A percentile compares a stretch with the other conserved stretches of the same genome.
These are phyloP conservation scores for Hydnomerulius pinastri DNA, from an alignment of 768 basidiomycete genomes.

Conservation along the genomic window DNA sequence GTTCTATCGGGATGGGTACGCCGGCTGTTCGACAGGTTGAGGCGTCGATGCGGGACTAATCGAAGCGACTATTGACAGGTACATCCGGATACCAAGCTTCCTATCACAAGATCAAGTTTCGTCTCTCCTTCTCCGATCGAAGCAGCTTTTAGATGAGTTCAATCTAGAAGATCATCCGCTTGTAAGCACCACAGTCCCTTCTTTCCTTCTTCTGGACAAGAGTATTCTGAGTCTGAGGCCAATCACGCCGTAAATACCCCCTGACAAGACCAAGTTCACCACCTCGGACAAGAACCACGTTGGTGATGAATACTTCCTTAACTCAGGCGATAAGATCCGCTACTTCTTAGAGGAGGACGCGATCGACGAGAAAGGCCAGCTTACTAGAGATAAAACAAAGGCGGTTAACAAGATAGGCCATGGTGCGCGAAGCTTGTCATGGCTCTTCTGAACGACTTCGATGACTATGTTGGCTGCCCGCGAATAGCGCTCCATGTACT, in stretches of 20 bases:
- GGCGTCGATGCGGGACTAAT: background rate
- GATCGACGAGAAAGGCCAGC: slow-evolving; percentile 64
- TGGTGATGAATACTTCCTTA: slow-evolving; percentile 92
- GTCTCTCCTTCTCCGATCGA: slow-evolving; percentile 68
- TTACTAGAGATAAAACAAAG: slow-evolving; percentile 69
- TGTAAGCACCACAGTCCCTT: slow-evolving; percentile 42
- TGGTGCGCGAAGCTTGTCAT: no score
- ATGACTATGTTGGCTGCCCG: no score
- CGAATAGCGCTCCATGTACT: slow-evolving; percentile 84
- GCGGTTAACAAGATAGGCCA: slow-evolving; percentile 97
- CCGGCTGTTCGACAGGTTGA: slow-evolving; percentile 2
- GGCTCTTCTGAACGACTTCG: no score
- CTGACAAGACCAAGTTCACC: slow-evolving; percentile 81
- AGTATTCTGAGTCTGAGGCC: background rate
- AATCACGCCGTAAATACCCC: background rate
- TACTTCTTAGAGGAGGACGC: slow-evolving; percentile 95
- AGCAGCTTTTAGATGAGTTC: slow-evolving; percentile 78
- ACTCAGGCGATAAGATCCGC: slow-evolving; percentile 91
- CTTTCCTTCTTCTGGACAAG: background rate
- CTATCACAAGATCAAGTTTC: slow-evolving; percentile 56
- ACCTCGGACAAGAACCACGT: slow-evolving; percentile 74
- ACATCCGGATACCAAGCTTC: slow-evolving; percentile 78
- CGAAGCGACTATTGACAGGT: slow-evolving; percentile 46
- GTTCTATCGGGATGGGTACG: slow-evolving; percentile 64
- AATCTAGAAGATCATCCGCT: slow-evolving; percentile 76